Percentiles rank a stretch among this genome's conserved stretches.
Evolutionary conservation across 1,284 basidiomycete species (phyloP).

Genomic region (Papiliotrema nemorosa): DNA sequence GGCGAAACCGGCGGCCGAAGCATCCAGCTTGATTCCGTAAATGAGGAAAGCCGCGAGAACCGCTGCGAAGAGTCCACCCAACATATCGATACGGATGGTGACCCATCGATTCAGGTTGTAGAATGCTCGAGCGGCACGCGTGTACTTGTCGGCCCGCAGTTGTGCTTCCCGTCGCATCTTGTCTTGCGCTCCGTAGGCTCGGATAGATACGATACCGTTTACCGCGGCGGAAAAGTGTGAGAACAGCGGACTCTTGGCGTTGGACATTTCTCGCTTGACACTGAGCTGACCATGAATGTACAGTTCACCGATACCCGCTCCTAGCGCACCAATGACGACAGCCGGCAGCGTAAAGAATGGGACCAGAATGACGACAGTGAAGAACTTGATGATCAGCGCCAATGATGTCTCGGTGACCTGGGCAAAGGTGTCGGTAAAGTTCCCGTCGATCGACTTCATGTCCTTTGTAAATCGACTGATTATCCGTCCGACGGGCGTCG

Average conservation of each 20-base stretch:
- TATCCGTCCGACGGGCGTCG: constrained; percentile 59
- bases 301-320: constrained; percentile 53
- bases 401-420: constrained; percentile 44
- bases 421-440: constrained; percentile 39
- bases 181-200: constrained; percentile 47
- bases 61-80: constrained; percentile 45
- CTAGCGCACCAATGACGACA: constrained; percentile 51
- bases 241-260: constrained; percentile 62
- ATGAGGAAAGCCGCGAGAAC: constrained; percentile 43
- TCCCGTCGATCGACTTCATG: constrained; percentile 51
- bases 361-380: constrained; percentile 54
- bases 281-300: constrained; percentile 68
- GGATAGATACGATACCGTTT: constrained; percentile 58
- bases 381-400: constrained; percentile 51
- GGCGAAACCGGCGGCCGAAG: constrained; percentile 46
- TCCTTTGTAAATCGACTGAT: constrained; percentile 61
- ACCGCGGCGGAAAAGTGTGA: constrained; percentile 68
- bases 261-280: constrained; percentile 68
- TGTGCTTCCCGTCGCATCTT: constrained; percentile 41
- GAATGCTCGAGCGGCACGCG: constrained; percentile 39
- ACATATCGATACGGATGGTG: constrained; percentile 46
- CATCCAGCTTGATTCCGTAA: constrained; percentile 38
- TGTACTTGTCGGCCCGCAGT: constrained; percentile 47
- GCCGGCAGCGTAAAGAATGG: constrained; percentile 50
- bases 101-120: constrained; percentile 50